Percentiles rank a stretch among this genome's conserved stretches.
These are phyloP conservation scores for Rhizophagus clarus DNA, from an alignment of 192 early-diverging fungal species.

Conservation along the genomic window DNA sequence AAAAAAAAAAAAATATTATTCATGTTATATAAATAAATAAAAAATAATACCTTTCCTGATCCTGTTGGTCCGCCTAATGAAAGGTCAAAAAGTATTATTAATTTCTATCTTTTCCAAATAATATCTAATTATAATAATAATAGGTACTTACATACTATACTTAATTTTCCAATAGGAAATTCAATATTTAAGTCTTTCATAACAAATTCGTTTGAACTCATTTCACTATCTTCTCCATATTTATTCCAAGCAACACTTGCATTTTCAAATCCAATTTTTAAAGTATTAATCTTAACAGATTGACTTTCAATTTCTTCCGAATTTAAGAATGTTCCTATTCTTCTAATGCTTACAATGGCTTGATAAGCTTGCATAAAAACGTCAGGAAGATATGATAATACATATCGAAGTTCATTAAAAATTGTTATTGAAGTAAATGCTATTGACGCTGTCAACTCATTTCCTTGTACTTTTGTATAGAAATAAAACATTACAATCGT, in stretches of 20 bases:
- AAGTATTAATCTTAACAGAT: conserved; percentile 16
- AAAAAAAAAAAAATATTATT: too few species aligned
- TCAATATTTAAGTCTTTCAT: conserved; percentile 65
- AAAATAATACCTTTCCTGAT: conserved; percentile 83
- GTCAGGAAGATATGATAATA: conserved; percentile 63
- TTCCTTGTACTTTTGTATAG: conserved; percentile 62
- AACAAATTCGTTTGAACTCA: conserved; percentile 45
- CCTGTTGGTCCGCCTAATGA: conserved; percentile 77
- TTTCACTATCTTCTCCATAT: background rate
- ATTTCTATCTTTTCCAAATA: conserved; percentile 16
- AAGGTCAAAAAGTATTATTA: background rate
- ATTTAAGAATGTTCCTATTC: conserved; percentile 74
- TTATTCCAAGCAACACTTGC: conserved; percentile 56
- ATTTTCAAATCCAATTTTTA: conserved; percentile 46
- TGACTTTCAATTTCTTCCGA: conserved; percentile 60
- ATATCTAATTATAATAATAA: background rate
- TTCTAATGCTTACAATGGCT: conserved; percentile 61
- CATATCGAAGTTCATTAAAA: conserved; percentile 66
- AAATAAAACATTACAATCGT: conserved; percentile 59
- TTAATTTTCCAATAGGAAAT: conserved; percentile 73
- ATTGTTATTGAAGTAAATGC: conserved; percentile 71
- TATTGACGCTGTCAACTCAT: conserved; percentile 30
- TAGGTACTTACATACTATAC: conserved; percentile 58
- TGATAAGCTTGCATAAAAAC: conserved; percentile 58
- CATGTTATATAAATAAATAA: conserved; percentile 2